Percentiles rank a stretch among this genome's conserved stretches.
Conservation (phyloP, 164 flowering plant species). For the Chloranthus sessilifolius region DNA sequence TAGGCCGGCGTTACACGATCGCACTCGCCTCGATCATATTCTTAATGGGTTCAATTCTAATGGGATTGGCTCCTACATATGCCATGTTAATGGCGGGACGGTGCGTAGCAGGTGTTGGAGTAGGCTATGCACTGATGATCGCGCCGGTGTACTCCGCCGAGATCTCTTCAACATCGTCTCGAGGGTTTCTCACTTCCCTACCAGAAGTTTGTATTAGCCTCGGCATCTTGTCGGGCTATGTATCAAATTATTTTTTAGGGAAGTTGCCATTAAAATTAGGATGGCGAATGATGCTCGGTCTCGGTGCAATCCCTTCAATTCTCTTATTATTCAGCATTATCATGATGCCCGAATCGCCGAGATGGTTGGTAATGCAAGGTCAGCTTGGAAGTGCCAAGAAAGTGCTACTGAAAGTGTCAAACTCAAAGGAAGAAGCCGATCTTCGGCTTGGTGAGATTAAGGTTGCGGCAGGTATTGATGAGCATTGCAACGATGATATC, state of each 20-base stretch:
- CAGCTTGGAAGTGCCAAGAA: constrained; percentile 51
- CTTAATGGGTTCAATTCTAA: constrained; percentile 23
- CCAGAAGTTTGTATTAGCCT: constrained; percentile 28
- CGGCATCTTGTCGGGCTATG: constrained; percentile 46
- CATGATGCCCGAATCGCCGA: constrained; percentile 74
- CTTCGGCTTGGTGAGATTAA: constrained; percentile 51
- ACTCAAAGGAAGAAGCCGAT: constrained; percentile 42
- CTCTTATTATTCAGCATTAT: constrained; percentile 37
- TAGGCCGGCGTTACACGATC: constrained; percentile 28
- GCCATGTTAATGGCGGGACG: constrained; percentile 24
- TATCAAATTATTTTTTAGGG: constrained; percentile 58
- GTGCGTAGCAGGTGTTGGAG: constrained; percentile 28
- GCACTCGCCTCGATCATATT: constrained; percentile 25
- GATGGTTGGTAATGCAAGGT: constrained; percentile 76
- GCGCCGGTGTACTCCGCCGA: constrained; percentile 34
- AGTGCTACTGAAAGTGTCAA: constrained; percentile 49
- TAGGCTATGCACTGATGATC: constrained; percentile 32
- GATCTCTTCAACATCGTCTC: constrained; percentile 21
- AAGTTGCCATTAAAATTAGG: constrained; percentile 30
- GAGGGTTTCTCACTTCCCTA: constrained; percentile 29
- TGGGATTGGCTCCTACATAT: constrained; percentile 24
- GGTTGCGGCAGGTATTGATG: constrained; percentile 47
- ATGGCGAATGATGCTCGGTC: constrained; percentile 77
- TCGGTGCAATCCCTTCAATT: constrained; percentile 55
- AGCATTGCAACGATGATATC: constrained; percentile 36